phyloP scores from a whole-genome alignment of 108 stramenopile species.

The Cyclotella atomus region DNA sequence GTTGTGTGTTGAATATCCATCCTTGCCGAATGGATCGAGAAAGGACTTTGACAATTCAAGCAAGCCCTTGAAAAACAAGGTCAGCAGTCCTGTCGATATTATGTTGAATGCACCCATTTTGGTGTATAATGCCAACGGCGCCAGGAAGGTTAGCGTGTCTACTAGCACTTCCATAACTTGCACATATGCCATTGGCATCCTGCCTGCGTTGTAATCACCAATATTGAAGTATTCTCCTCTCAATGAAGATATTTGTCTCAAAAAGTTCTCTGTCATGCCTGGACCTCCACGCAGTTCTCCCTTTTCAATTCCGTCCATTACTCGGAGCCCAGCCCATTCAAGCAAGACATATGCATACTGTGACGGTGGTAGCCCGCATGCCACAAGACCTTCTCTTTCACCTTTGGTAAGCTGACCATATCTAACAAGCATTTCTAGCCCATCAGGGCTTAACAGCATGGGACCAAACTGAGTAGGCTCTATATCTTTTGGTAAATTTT shows the following conservation, averaged over 20 bases:
- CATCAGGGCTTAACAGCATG: constrained; percentile 51
- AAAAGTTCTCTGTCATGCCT: constrained; percentile 60
- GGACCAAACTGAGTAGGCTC: constrained; percentile 57
- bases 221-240: constrained; percentile 63
- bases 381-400: constrained; percentile 51
- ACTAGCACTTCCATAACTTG: constrained; percentile 68
- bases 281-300: constrained; percentile 49
- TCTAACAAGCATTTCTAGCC: constrained; percentile 47
- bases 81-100: constrained; percentile 45
- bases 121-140: constrained; percentile 58
- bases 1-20: constrained; percentile 56
- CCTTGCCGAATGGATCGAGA: constrained; percentile 67
- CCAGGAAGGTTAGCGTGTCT: constrained; percentile 51
- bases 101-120: constrained; percentile 55
- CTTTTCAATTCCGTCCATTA: constrained; percentile 55
- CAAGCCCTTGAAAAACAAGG: constrained; percentile 58
- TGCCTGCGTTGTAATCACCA: constrained; percentile 58
- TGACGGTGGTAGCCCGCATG: constrained; percentile 59
- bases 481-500: constrained; percentile 21
- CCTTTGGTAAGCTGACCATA: constrained; percentile 50
- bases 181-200: constrained; percentile 80
- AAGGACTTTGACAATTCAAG: constrained; percentile 61
- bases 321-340: constrained; percentile 65
- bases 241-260: constrained; percentile 47
- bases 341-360: constrained; percentile 64